Evolutionary conservation across 2,329 filamentous ascomycete species (phyloP), one percentile per base, ranked within the genome.

Genomic region (Drechmeria coniospora): DNA sequence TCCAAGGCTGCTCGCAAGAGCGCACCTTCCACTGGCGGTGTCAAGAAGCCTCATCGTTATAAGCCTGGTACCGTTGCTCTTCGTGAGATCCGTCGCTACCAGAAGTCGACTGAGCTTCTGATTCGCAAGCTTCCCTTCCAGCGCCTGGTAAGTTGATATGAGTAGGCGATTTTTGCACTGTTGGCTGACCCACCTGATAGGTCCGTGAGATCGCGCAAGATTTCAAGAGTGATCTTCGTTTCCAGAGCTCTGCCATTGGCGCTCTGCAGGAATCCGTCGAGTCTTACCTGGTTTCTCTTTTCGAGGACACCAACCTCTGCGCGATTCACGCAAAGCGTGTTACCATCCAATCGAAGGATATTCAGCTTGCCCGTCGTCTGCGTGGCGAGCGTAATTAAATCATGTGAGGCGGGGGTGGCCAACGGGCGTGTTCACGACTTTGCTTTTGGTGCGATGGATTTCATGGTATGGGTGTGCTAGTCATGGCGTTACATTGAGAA

Each of bases 271-370:
- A 98, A 70, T 93, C 90, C 30, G 86, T 93, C 42, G 90, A 98
- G 69, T 92, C 90, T 3, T 95, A 94, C 65, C 79, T 98, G 49
- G 86, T 95, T 61, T 92, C 86, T 24, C 78, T 95, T 41, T 95
- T 95, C 49, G 86, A 95, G 63, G 87, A 95, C 56, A 94, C 87
- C 64, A 95, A 95, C 68, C 66, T 93, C 29, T 95, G 87, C 65
- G 87, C 90, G 52, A 93, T 95, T 59, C 90, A 95, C 65, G 87
- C 90, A 63, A 95, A 95, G 76, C 84, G 90, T 66, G 90, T 95
- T 53, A 95, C 87, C 51, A 95, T 95, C 62, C 87, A 87, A 62
- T 77, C 76, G 42, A 94, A 94, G 71, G 87, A 94, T 49, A 94
- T 95, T 54, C 87, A 95, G 65, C 75, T 95, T 27, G 86, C 87